Percentiles rank a stretch among this genome's conserved stretches.
phyloP scores from a whole-genome alignment of 768 basidiomycete genomes.

The Leccinum uliginosum region DNA sequence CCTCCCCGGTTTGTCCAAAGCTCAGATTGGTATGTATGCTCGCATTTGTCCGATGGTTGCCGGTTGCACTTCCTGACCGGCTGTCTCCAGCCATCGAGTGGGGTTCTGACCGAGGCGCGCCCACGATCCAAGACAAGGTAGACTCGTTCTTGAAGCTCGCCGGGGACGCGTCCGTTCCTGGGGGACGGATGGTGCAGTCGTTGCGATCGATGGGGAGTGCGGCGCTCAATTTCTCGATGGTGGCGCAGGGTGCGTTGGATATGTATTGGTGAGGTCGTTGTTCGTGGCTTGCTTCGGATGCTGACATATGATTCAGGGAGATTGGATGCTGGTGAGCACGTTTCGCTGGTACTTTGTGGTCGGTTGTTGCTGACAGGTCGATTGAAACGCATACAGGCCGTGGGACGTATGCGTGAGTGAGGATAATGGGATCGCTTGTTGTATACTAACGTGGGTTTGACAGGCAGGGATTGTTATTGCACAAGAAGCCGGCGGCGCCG shows the following conservation, averaged over 20 bases:
- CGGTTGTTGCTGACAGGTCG: not conserved
- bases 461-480: constrained; percentile 88
- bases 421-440: not conserved
- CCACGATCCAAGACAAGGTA: constrained; percentile 53
- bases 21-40: constrained; percentile 53
- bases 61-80: constrained; percentile 3
- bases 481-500: constrained; percentile 80
- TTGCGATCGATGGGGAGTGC: constrained; percentile 81
- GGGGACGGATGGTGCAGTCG: constrained; percentile 83
- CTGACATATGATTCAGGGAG: constrained; percentile 47
- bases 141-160: constrained; percentile 71
- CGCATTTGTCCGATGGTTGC: not conserved
- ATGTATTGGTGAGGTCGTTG: constrained; percentile 66
- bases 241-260: constrained; percentile 86
- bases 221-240: constrained; percentile 76
- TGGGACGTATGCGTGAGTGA: constrained; percentile 79
- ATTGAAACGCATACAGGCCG: constrained; percentile 37
- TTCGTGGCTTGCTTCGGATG: not conserved
- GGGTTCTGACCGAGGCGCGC: constrained; percentile 70
- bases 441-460: not conserved
- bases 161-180: constrained; percentile 60
- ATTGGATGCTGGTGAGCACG: constrained; percentile 64
- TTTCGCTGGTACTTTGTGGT: not conserved
- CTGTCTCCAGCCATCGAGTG: constrained; percentile 68
- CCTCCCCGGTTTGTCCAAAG: constrained; percentile 63